phyloP scores from a whole-genome alignment of 164 flowering plant species.

The Dillenia suffruticosa region DNA sequence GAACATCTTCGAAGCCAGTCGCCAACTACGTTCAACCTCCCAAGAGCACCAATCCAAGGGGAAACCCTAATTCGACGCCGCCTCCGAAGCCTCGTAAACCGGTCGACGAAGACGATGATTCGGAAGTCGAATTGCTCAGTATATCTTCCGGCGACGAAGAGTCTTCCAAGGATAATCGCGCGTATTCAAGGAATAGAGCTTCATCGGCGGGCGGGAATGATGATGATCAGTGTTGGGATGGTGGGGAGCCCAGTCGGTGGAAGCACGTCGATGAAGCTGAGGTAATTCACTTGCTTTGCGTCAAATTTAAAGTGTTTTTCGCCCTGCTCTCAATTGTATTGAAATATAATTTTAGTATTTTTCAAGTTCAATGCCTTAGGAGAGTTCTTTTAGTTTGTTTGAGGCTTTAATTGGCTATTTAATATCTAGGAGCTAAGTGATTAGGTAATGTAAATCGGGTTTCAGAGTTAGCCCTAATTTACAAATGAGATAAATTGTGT shows the following conservation, averaged over 20 bases:
- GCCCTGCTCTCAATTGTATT: too few species aligned
- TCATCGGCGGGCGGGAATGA: constrained; percentile 26
- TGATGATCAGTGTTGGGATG: constrained; percentile 69
- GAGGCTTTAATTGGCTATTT: too few species aligned
- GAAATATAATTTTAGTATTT: too few species aligned
- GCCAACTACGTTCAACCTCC: constrained; percentile 75
- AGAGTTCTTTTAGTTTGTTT: too few species aligned
- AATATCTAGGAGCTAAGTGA: too few species aligned
- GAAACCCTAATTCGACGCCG: constrained; percentile 10
- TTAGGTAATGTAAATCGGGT: too few species aligned
- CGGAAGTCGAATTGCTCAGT: constrained; percentile 97
- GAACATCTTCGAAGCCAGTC: constrained; percentile 51
- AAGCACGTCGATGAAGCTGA: constrained; percentile 89
- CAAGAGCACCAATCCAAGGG: neutral
- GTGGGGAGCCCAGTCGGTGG: constrained; percentile 84
- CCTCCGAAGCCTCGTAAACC: constrained; percentile 14
- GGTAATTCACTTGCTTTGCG: constrained; percentile 29
- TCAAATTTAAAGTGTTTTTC: neutral
- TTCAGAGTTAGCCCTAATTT: too few species aligned
- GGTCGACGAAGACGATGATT: constrained; percentile 80
- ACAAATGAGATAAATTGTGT: too few species aligned
- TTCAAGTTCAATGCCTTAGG: too few species aligned
- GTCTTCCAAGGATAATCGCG: constrained; percentile 28
- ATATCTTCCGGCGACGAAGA: constrained; percentile 98
- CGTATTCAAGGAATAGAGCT: constrained; percentile 19